A percentile compares a stretch with the other conserved stretches of the same genome.
These are phyloP conservation scores for Pseudogymnoascus sp. DNA, from an alignment of 2,329 filamentous ascomycete genomes.

Conservation along the genomic window DNA sequence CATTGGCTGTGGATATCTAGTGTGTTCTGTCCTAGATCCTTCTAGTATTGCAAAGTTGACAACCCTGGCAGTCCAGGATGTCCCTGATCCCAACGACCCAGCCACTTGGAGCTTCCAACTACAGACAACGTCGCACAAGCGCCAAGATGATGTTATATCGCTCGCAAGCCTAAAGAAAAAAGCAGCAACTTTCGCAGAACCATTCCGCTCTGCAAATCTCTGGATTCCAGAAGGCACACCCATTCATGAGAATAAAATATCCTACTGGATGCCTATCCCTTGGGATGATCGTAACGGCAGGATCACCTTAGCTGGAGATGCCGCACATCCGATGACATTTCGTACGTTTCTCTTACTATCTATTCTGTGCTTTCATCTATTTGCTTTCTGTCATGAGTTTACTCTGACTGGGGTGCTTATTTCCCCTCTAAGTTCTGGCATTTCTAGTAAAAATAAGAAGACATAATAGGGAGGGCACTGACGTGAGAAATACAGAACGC, in stretches of 20 bases:
- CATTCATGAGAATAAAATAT: constrained; percentile 16
- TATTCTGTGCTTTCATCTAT: background rate
- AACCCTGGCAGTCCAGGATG: constrained; percentile 8
- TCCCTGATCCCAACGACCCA: constrained; percentile 15
- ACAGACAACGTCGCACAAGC: constrained; percentile 17
- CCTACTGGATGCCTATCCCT: constrained; percentile 29
- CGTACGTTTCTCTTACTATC: constrained; percentile 13
- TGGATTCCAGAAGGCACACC: constrained; percentile 14
- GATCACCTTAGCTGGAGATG: constrained; percentile 43
- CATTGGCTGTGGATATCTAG: constrained; percentile 3
- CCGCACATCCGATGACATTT: constrained; percentile 48
- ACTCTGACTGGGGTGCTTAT: background rate
- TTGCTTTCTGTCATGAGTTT: background rate
- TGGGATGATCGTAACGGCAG: constrained; percentile 37
- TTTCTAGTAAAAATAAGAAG: background rate
- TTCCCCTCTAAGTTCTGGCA: background rate
- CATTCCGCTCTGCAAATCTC: constrained; percentile 16
- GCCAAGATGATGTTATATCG: constrained; percentile 3
- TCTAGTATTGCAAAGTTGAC: constrained; percentile 1
- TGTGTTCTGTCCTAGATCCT: background rate
- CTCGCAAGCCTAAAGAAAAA: constrained; percentile 14
- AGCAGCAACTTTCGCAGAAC: constrained; percentile 14
- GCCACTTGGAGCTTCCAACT: constrained; percentile 21
- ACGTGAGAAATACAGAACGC: constrained; percentile 20
- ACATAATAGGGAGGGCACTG: background rate